Percentiles rank a stretch among this genome's conserved stretches.
phyloP scores from a whole-genome alignment of 108 stramenopile genomes.

The Cyclotella atomus region DNA sequence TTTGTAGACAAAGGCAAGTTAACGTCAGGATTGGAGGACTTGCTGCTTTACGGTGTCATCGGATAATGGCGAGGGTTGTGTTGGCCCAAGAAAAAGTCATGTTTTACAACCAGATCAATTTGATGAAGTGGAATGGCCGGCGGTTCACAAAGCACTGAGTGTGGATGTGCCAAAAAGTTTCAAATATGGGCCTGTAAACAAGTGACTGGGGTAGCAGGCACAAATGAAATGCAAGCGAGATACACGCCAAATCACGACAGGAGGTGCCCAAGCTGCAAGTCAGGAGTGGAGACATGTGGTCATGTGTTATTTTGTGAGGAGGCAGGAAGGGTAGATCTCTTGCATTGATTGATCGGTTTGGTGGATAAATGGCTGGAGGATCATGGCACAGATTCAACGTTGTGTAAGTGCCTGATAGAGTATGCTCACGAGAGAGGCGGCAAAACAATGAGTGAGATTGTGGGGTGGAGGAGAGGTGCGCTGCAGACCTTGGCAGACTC shows the following conservation, averaged over 20 bases:
- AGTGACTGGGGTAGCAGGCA: background rate
- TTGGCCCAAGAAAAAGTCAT: background rate
- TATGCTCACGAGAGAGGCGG: slow-evolving; percentile 14
- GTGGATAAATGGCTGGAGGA: slow-evolving; percentile 7
- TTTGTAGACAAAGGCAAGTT: slow-evolving; percentile 7
- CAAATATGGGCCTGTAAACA: slow-evolving; percentile 20
- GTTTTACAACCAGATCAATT: background rate
- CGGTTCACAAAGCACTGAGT: background rate
- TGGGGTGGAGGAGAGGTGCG: background rate
- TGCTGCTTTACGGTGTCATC: background rate
- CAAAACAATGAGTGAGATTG: background rate
- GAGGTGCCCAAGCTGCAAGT: slow-evolving; percentile 3
- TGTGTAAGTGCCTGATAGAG: background rate
- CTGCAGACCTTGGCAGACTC: background rate
- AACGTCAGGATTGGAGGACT: slow-evolving; percentile 10
- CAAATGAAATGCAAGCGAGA: background rate
- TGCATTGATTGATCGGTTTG: slow-evolving; percentile 1
- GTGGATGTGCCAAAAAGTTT: background rate
- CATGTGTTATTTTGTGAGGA: slow-evolving; percentile 11
- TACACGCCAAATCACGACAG: background rate
- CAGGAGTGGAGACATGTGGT: background rate
- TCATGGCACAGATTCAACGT: background rate
- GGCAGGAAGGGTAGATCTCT: background rate
- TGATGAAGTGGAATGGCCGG: background rate
- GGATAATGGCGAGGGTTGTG: background rate